phyloP scores from a whole-genome alignment of 2,329 filamentous ascomycete genomes.

The Fusarium sp. region DNA sequence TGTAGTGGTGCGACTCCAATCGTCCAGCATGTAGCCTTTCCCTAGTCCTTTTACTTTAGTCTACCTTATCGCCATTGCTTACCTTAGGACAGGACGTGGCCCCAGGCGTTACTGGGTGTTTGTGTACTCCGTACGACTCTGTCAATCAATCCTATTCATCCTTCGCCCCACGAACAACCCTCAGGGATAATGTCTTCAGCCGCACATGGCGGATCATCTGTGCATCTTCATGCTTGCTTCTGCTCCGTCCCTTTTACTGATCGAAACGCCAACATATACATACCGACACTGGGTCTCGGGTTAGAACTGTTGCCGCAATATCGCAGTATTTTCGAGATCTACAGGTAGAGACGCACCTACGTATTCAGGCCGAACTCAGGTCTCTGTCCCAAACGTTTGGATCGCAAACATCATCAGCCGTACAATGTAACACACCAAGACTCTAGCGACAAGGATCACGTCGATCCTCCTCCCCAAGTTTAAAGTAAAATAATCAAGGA shows the following conservation, averaged over 20 bases:
- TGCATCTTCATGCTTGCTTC: background rate
- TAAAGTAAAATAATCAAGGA: conserved; percentile 23
- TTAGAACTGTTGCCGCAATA: too few species aligned
- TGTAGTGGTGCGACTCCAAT: conserved; percentile 38
- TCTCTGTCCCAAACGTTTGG: background rate
- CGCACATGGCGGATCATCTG: conserved; percentile 12
- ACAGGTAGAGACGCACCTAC: too few species aligned
- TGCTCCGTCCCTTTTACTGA: background rate
- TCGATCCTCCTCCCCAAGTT: conserved; percentile 36
- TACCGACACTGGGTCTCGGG: too few species aligned
- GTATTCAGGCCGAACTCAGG: too few species aligned
- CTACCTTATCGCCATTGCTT: too few species aligned
- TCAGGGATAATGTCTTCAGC: conserved; percentile 32
- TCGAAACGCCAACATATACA: background rate
- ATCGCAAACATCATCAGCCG: background rate
- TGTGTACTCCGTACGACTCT: background rate
- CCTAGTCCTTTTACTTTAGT: background rate
- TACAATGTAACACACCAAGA: conserved; percentile 7
- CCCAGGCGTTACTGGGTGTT: background rate
- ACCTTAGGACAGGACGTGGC: too few species aligned
- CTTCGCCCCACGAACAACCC: conserved; percentile 11
- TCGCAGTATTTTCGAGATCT: too few species aligned
- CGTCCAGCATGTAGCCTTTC: conserved; percentile 2
- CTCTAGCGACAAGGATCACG: conserved; percentile 32
- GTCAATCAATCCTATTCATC: conserved; percentile 23